Evolutionary conservation across 2,329 filamentous ascomycete genomes (phyloP).

Genomic region (Neurospora crassa): DNA sequence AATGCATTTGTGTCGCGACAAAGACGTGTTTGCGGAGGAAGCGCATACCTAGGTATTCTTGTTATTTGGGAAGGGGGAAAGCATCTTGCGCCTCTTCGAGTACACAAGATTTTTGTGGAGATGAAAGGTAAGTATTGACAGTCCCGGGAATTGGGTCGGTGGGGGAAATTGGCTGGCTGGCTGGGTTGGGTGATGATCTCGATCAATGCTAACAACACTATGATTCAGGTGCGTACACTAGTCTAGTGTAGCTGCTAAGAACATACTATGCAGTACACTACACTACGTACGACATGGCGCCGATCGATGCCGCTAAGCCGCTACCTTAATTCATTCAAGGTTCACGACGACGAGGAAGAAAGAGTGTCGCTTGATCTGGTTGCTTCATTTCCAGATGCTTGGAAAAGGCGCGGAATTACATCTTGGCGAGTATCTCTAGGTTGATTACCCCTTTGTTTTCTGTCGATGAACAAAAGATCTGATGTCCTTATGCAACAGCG

Average conservation of each 20-base stretch:
- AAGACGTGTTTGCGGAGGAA: too few species aligned
- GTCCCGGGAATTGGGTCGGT: too few species aligned
- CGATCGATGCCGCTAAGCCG: slow-evolving; percentile 12
- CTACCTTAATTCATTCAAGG: slow-evolving; percentile 9
- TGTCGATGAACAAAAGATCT: not conserved
- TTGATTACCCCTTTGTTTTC: not conserved
- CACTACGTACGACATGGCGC: slow-evolving; percentile 12
- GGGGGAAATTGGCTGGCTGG: not conserved
- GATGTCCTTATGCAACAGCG: not conserved
- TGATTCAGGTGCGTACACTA: too few species aligned
- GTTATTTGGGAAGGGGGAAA: too few species aligned
- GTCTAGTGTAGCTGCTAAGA: too few species aligned
- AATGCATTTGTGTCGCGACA: too few species aligned
- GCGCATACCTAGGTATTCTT: too few species aligned
- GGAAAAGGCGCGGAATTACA: not conserved
- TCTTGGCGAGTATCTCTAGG: not conserved
- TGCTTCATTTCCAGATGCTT: not conserved
- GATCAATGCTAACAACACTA: too few species aligned
- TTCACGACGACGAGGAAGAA: slow-evolving; percentile 6
- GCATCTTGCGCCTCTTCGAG: too few species aligned
- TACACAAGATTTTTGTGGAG: slow-evolving; percentile 20
- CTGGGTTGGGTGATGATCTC: not conserved
- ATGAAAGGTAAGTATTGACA: slow-evolving; percentile 10
- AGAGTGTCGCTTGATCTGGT: not conserved
- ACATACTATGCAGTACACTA: too few species aligned